Evolutionary conservation across 371 early-diverging fungal genomes (phyloP), one percentile per base, ranked within the genome.

Genomic region (Cokeromyces recurvatus): DNA sequence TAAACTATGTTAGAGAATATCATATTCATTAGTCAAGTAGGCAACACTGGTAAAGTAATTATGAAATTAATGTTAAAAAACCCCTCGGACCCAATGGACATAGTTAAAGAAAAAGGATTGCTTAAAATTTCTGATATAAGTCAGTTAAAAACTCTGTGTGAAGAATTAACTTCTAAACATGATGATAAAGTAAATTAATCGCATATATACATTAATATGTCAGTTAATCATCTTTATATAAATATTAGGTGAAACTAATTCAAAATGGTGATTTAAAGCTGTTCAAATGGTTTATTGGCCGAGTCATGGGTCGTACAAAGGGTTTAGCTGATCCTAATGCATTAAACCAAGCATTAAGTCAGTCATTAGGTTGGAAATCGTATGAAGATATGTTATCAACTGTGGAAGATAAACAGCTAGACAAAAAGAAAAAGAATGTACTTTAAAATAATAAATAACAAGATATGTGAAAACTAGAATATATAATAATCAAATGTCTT

Each of bases 91-190:
- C 85, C 27, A 15, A 24, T 32, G 9, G 81, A 67, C 0, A 88
- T 94, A 44, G 82, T 87, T 2, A 59, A 77, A 25, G 78, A 74
- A 19, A 75, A 84, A 32, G 88, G 85, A 0, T 92, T 88, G 90
- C 50, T 66, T 24, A 80, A 83, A 39, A 64, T 81, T n/a, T 68
- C 54, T 24, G 79, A 87, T 43, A 58, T 50, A 12, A 54, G n/a
- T 0, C 53, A 61, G 48, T 46, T 92, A 8, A 63, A 63, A n/a
- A 47, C 38, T 14, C 40, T 86, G 16, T 85, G 82, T 43, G 46
- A 70, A 14, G 52, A 60, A 4, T 46, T 91, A 4, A 50, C 90
- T 0, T 49, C 55, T 0, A 55, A 67, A 24, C 70, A 89, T 54
- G 71, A 76, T 1, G 75, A 77, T 22, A 76, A 88, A 63, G 86